phyloP scores from a whole-genome alignment of 495 filamentous ascomycete genomes.

The Barbatosphaeria neglecta region DNA sequence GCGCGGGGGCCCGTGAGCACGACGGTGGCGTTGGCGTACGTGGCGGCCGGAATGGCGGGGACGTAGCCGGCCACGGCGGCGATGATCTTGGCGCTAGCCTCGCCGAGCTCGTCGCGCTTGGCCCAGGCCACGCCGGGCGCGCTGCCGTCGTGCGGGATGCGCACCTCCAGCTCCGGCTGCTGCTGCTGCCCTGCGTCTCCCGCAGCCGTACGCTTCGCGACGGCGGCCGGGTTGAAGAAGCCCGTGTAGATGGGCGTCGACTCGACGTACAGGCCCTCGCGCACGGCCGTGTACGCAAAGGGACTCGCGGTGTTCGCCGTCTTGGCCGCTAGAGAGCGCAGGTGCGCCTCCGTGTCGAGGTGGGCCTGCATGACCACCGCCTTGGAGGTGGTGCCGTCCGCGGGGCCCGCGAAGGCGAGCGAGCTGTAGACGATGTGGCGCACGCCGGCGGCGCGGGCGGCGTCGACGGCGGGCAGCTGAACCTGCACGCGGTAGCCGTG shows the following conservation, averaged over 20 bases:
- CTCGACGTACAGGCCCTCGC: constrained; percentile 57
- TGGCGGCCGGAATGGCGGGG: constrained; percentile 7
- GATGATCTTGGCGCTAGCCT: constrained; percentile 34
- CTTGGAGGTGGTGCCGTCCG: constrained; percentile 5
- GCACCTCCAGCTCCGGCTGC: constrained; percentile 19
- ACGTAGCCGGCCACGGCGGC: constrained; percentile 17
- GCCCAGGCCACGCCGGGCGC: constrained; percentile 41
- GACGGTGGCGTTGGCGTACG: constrained; percentile 23
- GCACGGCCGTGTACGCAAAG: constrained; percentile 36
- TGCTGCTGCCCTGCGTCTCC: constrained; percentile 3
- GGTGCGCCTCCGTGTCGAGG: constrained; percentile 47
- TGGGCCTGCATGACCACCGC: constrained; percentile 60
- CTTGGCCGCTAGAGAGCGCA: constrained; percentile 24
- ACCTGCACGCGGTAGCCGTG: constrained; percentile 14
- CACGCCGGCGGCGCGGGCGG: constrained; percentile 45
- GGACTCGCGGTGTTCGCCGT: not conserved
- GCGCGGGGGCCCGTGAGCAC: constrained; percentile 28
- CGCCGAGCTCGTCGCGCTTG: constrained; percentile 39
- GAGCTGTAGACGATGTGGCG: constrained; percentile 57
- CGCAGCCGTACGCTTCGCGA: not conserved
- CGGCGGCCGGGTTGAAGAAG: constrained; percentile 35
- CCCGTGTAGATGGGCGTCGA: constrained; percentile 59
- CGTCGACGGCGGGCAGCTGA: constrained; percentile 39
- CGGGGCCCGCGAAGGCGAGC: constrained; percentile 41
- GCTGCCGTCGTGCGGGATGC: constrained; percentile 36